Evolutionary conservation across 331 rosid species (phyloP), one percentile per base, ranked within the genome.

Genomic region (Rhamnella rubrinervis): DNA sequence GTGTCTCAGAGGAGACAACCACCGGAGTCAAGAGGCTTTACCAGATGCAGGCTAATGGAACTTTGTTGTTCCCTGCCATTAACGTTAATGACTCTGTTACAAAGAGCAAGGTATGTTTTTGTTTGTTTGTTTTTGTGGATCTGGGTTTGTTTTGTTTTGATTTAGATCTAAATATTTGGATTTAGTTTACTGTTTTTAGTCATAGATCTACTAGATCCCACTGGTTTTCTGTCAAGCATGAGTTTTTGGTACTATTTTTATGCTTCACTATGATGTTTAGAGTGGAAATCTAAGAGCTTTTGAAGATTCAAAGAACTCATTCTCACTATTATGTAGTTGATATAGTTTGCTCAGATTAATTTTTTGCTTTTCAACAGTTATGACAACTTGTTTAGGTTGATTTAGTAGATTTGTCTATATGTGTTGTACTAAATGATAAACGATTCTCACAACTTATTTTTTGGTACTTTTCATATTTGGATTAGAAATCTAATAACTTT

Each of bases 1-100:
- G 98, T 26, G 98, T 95, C 2, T 95, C 97, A 0, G 97, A 95
- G 80, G 98, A 95, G 77, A 95, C 98, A 47, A 95, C 98, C 60
- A 95, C 98, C 13, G 98, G 98, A 18, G 98, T 95, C 14, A 91
- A 95, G 90, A 95, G 98, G 82, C 79, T 95, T 14, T 95, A 89
- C 64, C 98, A 95, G 87, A 95, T 95, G 97, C 93, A 95, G 77
- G 78, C 69, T 17, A 89, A 71, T 69, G 96, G 96, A 4, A 23
- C 86, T 0, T 71, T 95, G 59, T 67, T 95, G 82, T 95, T 95
- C 83, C 93, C 97, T 4, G 98, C 97, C 47, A 95, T 95, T 61
- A 95, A 95, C 61, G 98, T 95, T 60, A 95, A 95, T 35, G 98
- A 95, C 77, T 89, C 96, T 37, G 98, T 95, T 37, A 95, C 98